phyloP scores from a whole-genome alignment of 805 yeast genomes.

The Suhomyces pyralidae region DNA sequence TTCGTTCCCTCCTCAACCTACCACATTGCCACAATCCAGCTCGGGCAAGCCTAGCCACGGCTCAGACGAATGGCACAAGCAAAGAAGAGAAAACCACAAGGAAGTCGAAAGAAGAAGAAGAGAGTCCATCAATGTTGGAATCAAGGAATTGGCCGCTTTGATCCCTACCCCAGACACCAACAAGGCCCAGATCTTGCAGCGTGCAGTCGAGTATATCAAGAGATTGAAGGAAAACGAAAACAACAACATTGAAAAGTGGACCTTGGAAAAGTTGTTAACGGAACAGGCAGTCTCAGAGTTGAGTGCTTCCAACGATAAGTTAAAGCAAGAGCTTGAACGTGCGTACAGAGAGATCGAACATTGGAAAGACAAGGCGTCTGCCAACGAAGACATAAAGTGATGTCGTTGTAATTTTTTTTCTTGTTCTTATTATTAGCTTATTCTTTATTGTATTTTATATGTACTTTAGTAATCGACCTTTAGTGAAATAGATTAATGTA shows the following conservation, averaged over 20 bases:
- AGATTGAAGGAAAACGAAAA: conserved; percentile 87
- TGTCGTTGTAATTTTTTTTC: not conserved
- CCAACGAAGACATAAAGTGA: conserved; percentile 13
- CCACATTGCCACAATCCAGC: conserved; percentile 26
- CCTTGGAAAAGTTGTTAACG: conserved; percentile 84
- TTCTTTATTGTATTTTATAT: conserved; percentile 5
- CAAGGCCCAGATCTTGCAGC: conserved; percentile 83
- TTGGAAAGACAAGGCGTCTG: conserved; percentile 52
- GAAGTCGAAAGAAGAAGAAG: conserved; percentile 94
- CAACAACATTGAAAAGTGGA: conserved; percentile 90
- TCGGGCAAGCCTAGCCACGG: conserved; percentile 61
- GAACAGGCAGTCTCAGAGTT: conserved; percentile 90
- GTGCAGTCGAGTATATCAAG: conserved; percentile 88
- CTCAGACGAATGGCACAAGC: conserved; percentile 78
- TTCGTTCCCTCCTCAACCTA: conserved; percentile 28
- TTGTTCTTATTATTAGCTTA: conserved; percentile 2
- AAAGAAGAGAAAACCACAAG: conserved; percentile 87
- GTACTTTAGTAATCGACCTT: conserved; percentile 5
- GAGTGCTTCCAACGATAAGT: conserved; percentile 78
- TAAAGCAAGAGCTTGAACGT: conserved; percentile 82
- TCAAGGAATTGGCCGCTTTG: conserved; percentile 70
- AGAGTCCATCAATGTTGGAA: conserved; percentile 84
- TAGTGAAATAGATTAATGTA: not conserved
- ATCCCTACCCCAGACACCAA: conserved; percentile 83
- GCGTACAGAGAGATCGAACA: conserved; percentile 90